phyloP scores from a whole-genome alignment of 2,329 filamentous ascomycete species.

The Lecanoromycetidae sp. region DNA sequence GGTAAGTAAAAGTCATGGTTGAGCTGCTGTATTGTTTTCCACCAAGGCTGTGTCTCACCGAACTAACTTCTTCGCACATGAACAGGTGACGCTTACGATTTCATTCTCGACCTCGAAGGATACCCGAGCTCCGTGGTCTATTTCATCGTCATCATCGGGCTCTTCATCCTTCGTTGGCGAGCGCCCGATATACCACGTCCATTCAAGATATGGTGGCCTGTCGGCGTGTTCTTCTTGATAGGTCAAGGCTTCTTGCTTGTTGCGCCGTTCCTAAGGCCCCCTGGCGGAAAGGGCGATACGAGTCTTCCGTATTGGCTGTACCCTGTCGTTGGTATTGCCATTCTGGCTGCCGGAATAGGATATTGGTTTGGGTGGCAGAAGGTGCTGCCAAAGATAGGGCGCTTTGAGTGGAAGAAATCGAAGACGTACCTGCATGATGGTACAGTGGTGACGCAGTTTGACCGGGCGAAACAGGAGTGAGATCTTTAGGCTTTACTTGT shows the following conservation, averaged over 20 bases:
- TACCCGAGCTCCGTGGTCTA: conserved; percentile 26
- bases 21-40: neutral
- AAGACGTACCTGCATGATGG: conserved; percentile 2
- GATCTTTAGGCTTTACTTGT: too few species aligned
- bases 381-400: conserved; percentile 40
- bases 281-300: conserved; percentile 44
- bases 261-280: conserved; percentile 44
- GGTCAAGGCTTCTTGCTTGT: conserved; percentile 51
- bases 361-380: conserved; percentile 48
- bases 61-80: neutral
- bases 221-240: conserved; percentile 46
- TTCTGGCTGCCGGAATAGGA: conserved; percentile 41
- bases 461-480: neutral
- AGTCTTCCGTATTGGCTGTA: conserved; percentile 46
- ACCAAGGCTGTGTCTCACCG: neutral
- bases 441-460: conserved; percentile 5
- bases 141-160: conserved; percentile 23
- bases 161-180: conserved; percentile 26
- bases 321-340: conserved; percentile 45
- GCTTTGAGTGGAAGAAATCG: conserved; percentile 21
- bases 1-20: conserved; percentile 26
- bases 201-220: conserved; percentile 36
- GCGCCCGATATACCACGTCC: conserved; percentile 33
- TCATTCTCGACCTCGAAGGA: conserved; percentile 25
- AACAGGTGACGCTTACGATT: conserved; percentile 23